These are phyloP conservation scores for Lentinula lateritia DNA, from an alignment of 768 basidiomycete species.

Conservation along the genomic window DNA sequence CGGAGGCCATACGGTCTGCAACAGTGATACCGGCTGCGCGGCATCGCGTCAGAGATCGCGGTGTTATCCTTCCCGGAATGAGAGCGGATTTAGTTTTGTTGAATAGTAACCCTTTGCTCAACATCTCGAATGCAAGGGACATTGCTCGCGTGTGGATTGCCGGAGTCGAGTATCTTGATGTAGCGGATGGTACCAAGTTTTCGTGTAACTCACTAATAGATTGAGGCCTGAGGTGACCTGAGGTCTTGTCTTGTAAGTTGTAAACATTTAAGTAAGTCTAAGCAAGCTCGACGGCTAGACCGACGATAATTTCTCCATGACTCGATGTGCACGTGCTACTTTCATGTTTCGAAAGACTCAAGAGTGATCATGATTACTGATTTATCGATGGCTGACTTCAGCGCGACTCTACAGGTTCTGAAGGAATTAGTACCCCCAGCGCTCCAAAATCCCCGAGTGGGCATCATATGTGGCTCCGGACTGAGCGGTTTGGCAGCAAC, in stretches of 20 bases:
- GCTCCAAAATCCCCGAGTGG: conserved; percentile 58
- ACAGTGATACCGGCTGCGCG: conserved; percentile 2
- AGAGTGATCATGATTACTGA: no score
- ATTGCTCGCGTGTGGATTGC: conserved; percentile 10
- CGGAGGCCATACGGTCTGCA: conserved; percentile 7
- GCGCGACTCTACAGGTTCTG: conserved; percentile 13
- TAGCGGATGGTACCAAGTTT: not conserved
- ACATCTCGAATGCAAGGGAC: conserved; percentile 10
- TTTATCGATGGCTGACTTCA: conserved; percentile 13
- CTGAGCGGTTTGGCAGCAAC: conserved; percentile 66
- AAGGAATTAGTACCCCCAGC: conserved; percentile 24
- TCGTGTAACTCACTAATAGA: not conserved
- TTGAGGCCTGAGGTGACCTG: no score
- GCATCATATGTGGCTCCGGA: conserved; percentile 86
- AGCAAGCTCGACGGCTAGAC: no score
- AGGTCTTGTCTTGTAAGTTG: no score
- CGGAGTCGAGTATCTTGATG: conserved; percentile 4
- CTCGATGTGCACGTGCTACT: no score
- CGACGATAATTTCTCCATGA: no score
- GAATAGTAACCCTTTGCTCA: conserved; percentile 7
- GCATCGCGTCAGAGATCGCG: not conserved
- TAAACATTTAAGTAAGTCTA: no score
- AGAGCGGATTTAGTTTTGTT: conserved; percentile 10
- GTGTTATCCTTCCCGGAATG: conserved; percentile 5
- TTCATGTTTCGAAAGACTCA: no score